Evolutionary conservation across 2,329 filamentous ascomycete species (phyloP).

Genomic region (Alternaria panax): DNA sequence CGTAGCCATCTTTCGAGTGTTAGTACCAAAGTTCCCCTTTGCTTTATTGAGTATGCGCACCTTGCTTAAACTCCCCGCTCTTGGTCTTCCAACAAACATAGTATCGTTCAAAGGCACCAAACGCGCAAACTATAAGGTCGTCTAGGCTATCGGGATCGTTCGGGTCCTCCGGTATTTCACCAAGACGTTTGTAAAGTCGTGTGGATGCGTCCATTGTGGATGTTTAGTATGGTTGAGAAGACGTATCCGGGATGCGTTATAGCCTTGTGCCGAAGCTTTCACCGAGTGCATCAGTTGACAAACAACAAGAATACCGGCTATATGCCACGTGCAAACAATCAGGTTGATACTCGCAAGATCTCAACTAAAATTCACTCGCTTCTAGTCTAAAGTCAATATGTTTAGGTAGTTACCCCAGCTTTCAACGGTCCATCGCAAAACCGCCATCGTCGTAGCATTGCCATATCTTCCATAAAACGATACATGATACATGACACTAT

Average conservation of each 20-base stretch:
- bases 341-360: not conserved
- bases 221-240: not conserved
- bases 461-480: constrained; percentile 7
- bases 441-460: not conserved
- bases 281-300: not conserved
- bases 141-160: constrained; percentile 46
- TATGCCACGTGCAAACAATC: not conserved
- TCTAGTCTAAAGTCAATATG: not conserved
- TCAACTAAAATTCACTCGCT: not conserved
- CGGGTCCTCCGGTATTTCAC: constrained; percentile 41
- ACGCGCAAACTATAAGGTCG: constrained; percentile 49
- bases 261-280: not conserved
- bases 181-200: constrained; percentile 44
- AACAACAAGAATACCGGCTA: not conserved
- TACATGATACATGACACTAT: not conserved
- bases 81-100: constrained; percentile 52
- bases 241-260: not conserved
- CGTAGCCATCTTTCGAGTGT: constrained; percentile 41
- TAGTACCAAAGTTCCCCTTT: not conserved
- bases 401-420: not conserved
- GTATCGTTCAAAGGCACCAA: constrained; percentile 51
- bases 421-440: not conserved
- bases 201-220: constrained; percentile 38
- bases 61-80: constrained; percentile 47
- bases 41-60: constrained; percentile 20